These are phyloP conservation scores for Hyparrhenia diplandra DNA, from an alignment of 176 grass and related monocot species.

Conservation along the genomic window DNA sequence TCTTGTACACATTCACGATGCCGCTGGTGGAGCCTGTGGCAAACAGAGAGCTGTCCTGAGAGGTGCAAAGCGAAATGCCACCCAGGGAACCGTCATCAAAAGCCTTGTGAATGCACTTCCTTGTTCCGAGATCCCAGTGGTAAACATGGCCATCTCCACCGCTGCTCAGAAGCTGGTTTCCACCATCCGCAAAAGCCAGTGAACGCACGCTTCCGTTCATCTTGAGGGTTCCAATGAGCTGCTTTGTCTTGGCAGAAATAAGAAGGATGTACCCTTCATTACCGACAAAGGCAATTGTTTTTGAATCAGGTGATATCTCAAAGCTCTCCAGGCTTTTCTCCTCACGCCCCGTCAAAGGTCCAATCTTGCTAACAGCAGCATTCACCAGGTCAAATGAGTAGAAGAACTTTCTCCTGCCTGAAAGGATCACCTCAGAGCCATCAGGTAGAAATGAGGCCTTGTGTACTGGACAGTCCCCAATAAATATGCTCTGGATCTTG, in stretches of 20 bases:
- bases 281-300: slow-evolving; percentile 70
- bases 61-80: slow-evolving; percentile 54
- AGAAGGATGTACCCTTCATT: slow-evolving; percentile 85
- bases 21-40: slow-evolving; percentile 64
- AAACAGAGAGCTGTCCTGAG: slow-evolving; percentile 51
- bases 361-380: slow-evolving; percentile 49
- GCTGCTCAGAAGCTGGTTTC: slow-evolving; percentile 53
- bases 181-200: slow-evolving; percentile 62
- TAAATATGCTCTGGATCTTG: too few species aligned
- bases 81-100: slow-evolving; percentile 59
- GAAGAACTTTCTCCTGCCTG: slow-evolving; percentile 79
- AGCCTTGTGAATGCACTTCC: slow-evolving; percentile 72
- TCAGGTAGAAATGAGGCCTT: too few species aligned
- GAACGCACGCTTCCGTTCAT: slow-evolving; percentile 72
- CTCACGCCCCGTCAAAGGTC: slow-evolving; percentile 65
- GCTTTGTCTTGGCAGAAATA: slow-evolving; percentile 71
- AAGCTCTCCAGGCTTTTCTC: slow-evolving; percentile 76
- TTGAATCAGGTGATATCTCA: slow-evolving; percentile 84
- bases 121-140: slow-evolving; percentile 77
- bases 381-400: slow-evolving; percentile 83
- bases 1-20: slow-evolving; percentile 72
- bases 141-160: slow-evolving; percentile 74
- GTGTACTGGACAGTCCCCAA: too few species aligned
- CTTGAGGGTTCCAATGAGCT: slow-evolving; percentile 79
- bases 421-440: background rate